Conservation (phyloP, 805 yeast species). For the Schizosaccharomyces osmophilus region DNA sequence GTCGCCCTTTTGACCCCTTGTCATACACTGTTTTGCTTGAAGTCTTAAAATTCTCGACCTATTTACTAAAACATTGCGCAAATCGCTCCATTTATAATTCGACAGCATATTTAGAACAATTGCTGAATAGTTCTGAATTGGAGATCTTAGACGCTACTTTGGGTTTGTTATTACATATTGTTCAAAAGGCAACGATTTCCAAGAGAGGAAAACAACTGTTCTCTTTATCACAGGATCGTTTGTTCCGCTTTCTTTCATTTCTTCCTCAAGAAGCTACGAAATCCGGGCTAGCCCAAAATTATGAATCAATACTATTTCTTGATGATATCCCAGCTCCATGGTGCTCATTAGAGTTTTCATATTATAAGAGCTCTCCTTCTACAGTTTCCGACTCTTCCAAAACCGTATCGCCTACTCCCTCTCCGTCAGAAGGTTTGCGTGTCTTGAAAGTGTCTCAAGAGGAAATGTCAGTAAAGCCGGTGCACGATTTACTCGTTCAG, state of each 20-base stretch:
- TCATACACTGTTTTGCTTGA: constrained; percentile 28
- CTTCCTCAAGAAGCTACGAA: not conserved
- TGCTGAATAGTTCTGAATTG: not conserved
- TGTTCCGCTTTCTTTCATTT: not conserved
- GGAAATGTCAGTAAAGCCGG: not conserved
- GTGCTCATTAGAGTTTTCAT: not conserved
- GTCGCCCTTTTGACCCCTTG: constrained; percentile 19
- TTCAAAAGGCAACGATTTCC: not conserved
- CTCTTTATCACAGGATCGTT: not conserved
- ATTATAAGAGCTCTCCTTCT: not conserved
- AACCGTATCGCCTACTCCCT: not conserved
- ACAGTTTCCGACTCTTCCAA: not conserved
- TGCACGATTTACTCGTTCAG: not conserved
- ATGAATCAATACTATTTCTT: not conserved
- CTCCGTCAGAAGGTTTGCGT: not conserved
- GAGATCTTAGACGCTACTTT: not conserved
- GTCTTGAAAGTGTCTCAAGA: not conserved
- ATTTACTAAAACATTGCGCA: constrained; percentile 42
- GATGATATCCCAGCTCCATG: not conserved
- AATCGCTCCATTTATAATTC: constrained; percentile 48
- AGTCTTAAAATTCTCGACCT: constrained; percentile 34
- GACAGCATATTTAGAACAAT: constrained; percentile 16
- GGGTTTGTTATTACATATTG: not conserved
- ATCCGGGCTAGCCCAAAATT: not conserved
- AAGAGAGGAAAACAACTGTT: not conserved